phyloP scores from a whole-genome alignment of 805 yeast genomes.

The Hermanozyma aechmeae region DNA sequence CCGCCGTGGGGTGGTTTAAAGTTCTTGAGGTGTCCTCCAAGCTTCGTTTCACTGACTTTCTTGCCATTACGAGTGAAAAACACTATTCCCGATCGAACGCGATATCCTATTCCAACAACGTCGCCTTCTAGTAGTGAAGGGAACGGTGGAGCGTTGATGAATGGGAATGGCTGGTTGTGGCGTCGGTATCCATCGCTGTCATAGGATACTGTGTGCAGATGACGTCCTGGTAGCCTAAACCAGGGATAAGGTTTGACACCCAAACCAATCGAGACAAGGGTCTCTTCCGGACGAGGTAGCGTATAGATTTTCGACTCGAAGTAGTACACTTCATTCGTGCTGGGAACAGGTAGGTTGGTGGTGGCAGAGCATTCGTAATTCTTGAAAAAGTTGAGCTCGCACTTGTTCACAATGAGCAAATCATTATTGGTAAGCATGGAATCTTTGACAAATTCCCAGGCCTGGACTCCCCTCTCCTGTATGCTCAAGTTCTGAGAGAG shows the following conservation, averaged over 20 bases:
- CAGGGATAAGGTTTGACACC: conserved; percentile 87
- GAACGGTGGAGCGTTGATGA: conserved; percentile 37
- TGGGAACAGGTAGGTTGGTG: conserved; percentile 81
- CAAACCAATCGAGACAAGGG: conserved; percentile 65
- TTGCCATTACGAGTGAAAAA: conserved; percentile 95
- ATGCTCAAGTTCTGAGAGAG: conserved; percentile 55
- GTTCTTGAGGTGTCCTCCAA: conserved; percentile 71
- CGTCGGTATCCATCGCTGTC: conserved; percentile 80
- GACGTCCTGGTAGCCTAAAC: conserved; percentile 89
- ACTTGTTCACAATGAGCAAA: conserved; percentile 54
- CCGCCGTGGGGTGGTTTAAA: conserved; percentile 42
- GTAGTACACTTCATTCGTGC: conserved; percentile 75
- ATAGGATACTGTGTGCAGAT: conserved; percentile 75
- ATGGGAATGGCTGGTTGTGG: conserved; percentile 63
- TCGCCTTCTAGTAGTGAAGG: conserved; percentile 73
- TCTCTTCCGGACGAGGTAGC: conserved; percentile 44
- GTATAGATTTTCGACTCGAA: conserved; percentile 82
- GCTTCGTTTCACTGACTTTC: conserved; percentile 68
- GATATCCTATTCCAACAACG: conserved; percentile 86
- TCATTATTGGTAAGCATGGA: conserved; percentile 45
- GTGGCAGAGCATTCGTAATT: conserved; percentile 59
- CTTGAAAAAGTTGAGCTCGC: conserved; percentile 49
- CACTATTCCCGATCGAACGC: conserved; percentile 73
- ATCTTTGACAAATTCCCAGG: conserved; percentile 77
- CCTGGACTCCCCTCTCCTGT: conserved; percentile 81